Conservation (phyloP, 495 filamentous ascomycete genomes). For the Penicillium waksmanii region DNA sequence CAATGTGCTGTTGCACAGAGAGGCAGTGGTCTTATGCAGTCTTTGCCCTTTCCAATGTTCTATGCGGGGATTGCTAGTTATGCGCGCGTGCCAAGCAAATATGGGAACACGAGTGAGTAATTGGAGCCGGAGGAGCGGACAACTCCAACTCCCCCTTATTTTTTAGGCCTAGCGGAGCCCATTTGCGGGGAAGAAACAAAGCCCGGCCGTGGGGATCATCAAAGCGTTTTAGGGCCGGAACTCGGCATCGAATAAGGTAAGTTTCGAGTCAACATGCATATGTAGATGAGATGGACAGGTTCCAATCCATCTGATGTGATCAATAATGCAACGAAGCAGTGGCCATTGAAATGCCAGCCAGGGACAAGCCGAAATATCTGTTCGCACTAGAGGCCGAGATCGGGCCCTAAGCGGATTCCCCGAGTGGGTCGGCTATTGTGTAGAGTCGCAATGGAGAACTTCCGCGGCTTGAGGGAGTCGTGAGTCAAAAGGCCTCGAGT, state of each 20-base stretch:
- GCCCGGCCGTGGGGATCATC: neutral
- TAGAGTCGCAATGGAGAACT: constrained; percentile 13
- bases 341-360: neutral
- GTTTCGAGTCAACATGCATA: neutral
- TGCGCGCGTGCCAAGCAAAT: neutral
- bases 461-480: constrained; percentile 1
- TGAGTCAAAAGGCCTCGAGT: constrained; percentile 12
- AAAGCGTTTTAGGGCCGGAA: neutral
- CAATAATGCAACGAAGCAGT: neutral
- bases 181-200: neutral
- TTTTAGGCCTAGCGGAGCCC: neutral
- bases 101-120: neutral
- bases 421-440: constrained; percentile 6
- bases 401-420: constrained; percentile 14
- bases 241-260: neutral
- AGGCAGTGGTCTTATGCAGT: no score
- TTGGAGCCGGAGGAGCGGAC: neutral
- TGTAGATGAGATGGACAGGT: neutral
- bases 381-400: constrained; percentile 29
- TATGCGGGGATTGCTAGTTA: neutral
- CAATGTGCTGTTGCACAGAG: no score
- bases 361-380: constrained; percentile 8
- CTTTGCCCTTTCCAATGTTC: neutral
- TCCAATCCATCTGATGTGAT: neutral
- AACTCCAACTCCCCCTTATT: neutral